A percentile compares a stretch with the other conserved stretches of the same genome.
phyloP scores from a whole-genome alignment of 306 rosid genomes.

The Castanospermum australe region DNA sequence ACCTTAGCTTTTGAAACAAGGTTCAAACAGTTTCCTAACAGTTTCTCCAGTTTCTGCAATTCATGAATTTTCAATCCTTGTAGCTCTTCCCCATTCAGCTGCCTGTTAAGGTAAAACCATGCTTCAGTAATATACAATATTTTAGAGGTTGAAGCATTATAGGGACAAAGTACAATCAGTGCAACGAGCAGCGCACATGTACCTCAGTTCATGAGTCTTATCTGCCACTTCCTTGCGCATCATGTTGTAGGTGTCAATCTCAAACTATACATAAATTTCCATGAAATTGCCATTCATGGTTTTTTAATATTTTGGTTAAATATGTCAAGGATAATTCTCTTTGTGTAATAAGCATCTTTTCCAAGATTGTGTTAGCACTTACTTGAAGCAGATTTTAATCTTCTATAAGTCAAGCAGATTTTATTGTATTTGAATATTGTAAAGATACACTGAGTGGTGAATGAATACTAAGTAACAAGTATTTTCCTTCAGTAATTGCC shows the following conservation, averaged over 20 bases:
- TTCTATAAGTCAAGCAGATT: neutral
- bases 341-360: neutral
- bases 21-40: neutral
- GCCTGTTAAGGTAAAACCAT: neutral
- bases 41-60: constrained; percentile 11
- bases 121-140: neutral
- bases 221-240: constrained; percentile 10
- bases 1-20: constrained; percentile 34
- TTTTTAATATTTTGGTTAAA: neutral
- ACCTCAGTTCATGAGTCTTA: constrained; percentile 27
- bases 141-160: neutral
- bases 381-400: neutral
- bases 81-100: constrained; percentile 26
- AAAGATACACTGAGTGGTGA: neutral
- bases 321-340: neutral
- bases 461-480: too few species aligned
- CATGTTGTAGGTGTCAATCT: neutral
- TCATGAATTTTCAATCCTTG: constrained; percentile 19
- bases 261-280: constrained; percentile 4
- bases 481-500: neutral
- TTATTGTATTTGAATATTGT: neutral
- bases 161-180: neutral
- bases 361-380: neutral
- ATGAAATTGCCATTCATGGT: neutral
- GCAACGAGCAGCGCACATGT: neutral